phyloP scores from a whole-genome alignment of 108 stramenopile genomes.

The Schizochytrium sp. region DNA sequence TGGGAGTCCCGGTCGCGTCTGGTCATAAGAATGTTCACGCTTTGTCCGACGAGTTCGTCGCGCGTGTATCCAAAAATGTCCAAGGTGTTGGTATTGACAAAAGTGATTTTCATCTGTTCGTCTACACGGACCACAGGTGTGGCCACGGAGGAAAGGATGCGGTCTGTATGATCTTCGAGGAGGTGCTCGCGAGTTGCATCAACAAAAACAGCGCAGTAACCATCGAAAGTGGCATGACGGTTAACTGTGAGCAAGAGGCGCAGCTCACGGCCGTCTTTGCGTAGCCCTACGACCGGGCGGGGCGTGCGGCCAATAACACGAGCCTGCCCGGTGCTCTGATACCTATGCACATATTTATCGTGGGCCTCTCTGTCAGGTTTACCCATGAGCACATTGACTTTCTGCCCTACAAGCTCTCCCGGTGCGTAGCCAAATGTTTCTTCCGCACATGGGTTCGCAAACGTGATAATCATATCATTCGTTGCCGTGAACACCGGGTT shows the following conservation, averaged over 20 bases:
- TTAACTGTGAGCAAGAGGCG: slow-evolving; percentile 33
- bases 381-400: slow-evolving; percentile 19
- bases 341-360: slow-evolving; percentile 1
- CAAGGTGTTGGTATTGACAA: slow-evolving; percentile 10
- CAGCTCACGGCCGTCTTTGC: not conserved
- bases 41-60: not conserved
- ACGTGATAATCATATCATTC: slow-evolving; percentile 31
- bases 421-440: slow-evolving; percentile 13
- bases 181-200: not conserved
- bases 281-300: not conserved
- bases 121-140: slow-evolving; percentile 8
- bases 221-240: slow-evolving; percentile 5
- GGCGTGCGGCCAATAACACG: slow-evolving; percentile 1
- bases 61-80: not conserved
- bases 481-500: slow-evolving; percentile 23
- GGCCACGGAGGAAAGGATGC: not conserved
- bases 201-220: slow-evolving; percentile 36
- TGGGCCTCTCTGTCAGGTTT: slow-evolving; percentile 18
- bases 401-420: slow-evolving; percentile 33
- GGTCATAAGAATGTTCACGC: slow-evolving; percentile 34
- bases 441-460: not conserved
- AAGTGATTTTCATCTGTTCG: slow-evolving; percentile 32
- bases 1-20: not conserved
- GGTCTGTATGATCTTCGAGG: not conserved
- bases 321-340: slow-evolving; percentile 25